Evolutionary conservation across 1,139 yeast genomes (phyloP).

Genomic region (Diutina rugosa): DNA sequence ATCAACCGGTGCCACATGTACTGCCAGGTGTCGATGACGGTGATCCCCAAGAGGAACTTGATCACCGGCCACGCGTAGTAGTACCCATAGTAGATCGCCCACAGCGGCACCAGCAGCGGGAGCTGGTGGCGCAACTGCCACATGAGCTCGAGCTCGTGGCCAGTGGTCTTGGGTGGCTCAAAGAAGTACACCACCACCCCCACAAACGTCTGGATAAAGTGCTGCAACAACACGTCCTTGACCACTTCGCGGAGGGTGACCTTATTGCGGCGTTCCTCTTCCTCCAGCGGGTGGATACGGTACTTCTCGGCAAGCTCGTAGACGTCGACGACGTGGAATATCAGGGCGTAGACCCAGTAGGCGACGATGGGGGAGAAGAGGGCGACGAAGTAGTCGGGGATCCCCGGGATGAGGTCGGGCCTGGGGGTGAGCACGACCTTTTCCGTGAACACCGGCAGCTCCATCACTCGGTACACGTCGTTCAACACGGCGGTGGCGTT

Average conservation of each 20-base stretch:
- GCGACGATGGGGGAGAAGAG: conserved; percentile 63
- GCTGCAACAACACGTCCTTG: conserved; percentile 75
- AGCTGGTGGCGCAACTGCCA: conserved; percentile 41
- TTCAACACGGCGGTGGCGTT: background rate
- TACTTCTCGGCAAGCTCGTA: conserved; percentile 66
- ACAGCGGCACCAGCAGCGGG: conserved; percentile 29
- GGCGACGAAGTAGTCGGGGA: conserved; percentile 67
- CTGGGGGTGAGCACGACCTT: conserved; percentile 10
- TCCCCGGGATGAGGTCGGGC: conserved; percentile 35
- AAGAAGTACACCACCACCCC: conserved; percentile 43
- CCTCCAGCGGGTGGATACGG: conserved; percentile 87
- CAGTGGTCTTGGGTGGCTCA: conserved; percentile 59
- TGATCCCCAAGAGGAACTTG: conserved; percentile 49
- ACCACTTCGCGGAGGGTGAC: conserved; percentile 60
- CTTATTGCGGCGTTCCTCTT: conserved; percentile 61
- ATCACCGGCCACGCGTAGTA: conserved; percentile 47
- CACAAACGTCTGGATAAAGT: conserved; percentile 61
- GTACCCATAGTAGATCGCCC: conserved; percentile 34
- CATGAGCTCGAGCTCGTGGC: conserved; percentile 55
- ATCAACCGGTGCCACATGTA: conserved; percentile 76
- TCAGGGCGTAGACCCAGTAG: conserved; percentile 67
- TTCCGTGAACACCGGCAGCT: background rate
- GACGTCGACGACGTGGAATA: conserved; percentile 67
- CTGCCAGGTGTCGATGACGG: conserved; percentile 89
- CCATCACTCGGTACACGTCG: background rate